These are phyloP conservation scores for Drosera spatulata DNA, from an alignment of 179 eudicot genomes.

Conservation along the genomic window DNA sequence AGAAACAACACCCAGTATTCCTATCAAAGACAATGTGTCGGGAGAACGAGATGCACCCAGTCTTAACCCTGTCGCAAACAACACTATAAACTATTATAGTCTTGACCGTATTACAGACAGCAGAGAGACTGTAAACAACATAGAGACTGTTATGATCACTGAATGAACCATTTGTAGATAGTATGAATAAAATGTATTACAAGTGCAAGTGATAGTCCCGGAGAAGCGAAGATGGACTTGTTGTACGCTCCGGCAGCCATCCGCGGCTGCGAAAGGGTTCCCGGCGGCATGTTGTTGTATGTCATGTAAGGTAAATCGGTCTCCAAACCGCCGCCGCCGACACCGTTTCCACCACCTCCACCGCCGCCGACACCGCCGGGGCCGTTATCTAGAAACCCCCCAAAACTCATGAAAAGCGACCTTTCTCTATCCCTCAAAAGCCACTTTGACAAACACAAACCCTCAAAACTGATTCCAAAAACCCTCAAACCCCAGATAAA, in stretches of 20 bases:
- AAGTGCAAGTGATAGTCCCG: constrained; percentile 95
- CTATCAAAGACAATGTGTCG: no score
- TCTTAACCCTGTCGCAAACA: no score
- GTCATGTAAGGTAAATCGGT: constrained; percentile 27
- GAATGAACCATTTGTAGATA: background rate
- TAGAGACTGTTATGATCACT: no score
- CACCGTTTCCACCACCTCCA: constrained; percentile 26
- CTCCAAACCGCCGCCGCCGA: constrained; percentile 23
- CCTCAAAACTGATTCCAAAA: no score
- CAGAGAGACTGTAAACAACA: no score
- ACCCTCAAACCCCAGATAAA: background rate
- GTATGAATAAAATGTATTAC: constrained; percentile 19
- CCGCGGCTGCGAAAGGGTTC: constrained; percentile 31
- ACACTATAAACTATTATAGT: no score
- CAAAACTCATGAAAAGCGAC: constrained; percentile 73
- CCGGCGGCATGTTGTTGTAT: constrained; percentile 39
- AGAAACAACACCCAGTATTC: background rate
- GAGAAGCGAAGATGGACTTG: constrained; percentile 77
- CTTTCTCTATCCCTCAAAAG: constrained; percentile 1
- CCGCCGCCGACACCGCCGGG: constrained; percentile 28
- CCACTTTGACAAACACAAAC: no score
- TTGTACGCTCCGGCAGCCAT: constrained; percentile 30
- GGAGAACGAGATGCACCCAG: no score
- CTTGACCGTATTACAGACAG: no score
- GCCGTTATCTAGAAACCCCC: constrained; percentile 63